Percentiles rank a stretch among this genome's conserved stretches.
Conservation (phyloP, 1,139 yeast genomes). For the Hyphopichia buzzinii region DNA sequence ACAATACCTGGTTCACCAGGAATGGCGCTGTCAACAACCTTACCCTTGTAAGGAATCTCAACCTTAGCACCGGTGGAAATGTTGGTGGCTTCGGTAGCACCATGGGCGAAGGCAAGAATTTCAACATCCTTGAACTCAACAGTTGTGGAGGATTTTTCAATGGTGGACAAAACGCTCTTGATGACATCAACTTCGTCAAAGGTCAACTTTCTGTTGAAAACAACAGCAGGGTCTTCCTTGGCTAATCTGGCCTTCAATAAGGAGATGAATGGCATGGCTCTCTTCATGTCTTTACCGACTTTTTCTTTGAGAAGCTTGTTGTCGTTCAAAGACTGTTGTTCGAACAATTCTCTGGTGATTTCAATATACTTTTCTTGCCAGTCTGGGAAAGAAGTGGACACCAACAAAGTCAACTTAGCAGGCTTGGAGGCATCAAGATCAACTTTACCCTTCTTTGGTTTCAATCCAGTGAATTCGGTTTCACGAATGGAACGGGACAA, state of each 20-base stretch:
- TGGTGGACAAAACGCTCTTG: conserved; percentile 50
- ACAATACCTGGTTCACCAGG: conserved; percentile 94
- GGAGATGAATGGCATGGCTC: conserved; percentile 97
- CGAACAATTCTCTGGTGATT: conserved; percentile 76
- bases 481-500: conserved; percentile 86
- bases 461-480: conserved; percentile 81
- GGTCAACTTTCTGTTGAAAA: conserved; percentile 81
- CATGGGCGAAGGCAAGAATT: conserved; percentile 56
- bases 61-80: conserved; percentile 69
- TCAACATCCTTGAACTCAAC: conserved; percentile 57
- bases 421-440: conserved; percentile 74
- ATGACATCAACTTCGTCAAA: conserved; percentile 76
- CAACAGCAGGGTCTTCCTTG: conserved; percentile 66
- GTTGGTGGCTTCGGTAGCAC: conserved; percentile 60
- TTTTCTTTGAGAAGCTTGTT: conserved; percentile 57
- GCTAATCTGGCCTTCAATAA: conserved; percentile 75
- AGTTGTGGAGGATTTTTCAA: conserved; percentile 67
- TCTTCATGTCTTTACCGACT: conserved; percentile 81
- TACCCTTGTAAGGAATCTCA: conserved; percentile 58
- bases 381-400: conserved; percentile 85
- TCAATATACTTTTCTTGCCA: conserved; percentile 94
- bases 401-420: conserved; percentile 65
- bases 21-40: conserved; percentile 76
- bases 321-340: conserved; percentile 57
- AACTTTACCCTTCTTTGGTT: conserved; percentile 85